Conservation (phyloP, 2,329 filamentous ascomycete genomes). For the Didymellaceae sp. region DNA sequence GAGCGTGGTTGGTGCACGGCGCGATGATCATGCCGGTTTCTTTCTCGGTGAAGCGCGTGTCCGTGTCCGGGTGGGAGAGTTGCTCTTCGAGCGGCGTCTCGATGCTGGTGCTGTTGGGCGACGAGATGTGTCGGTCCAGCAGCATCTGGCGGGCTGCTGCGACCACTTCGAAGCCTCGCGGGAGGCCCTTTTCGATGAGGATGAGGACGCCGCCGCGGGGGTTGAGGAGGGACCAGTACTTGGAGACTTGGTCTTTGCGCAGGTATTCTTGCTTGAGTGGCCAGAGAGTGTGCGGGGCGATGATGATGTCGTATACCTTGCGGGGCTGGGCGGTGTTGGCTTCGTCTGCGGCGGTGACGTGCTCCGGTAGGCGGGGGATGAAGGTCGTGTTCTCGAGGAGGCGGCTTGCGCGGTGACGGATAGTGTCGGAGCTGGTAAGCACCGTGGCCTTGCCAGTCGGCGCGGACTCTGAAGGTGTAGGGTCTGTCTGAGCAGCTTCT, state of each 20-base stretch:
- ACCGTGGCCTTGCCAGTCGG: conserved; percentile 80
- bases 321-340: conserved; percentile 52
- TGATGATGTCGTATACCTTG: conserved; percentile 87
- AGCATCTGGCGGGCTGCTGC: conserved; percentile 82
- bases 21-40: conserved; percentile 68
- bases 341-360: conserved; percentile 67
- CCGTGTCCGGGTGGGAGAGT: conserved; percentile 47
- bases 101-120: conserved; percentile 59
- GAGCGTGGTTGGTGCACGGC: conserved; percentile 83
- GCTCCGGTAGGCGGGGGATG: conserved; percentile 88
- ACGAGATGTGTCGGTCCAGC: conserved; percentile 75
- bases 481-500: conserved; percentile 15
- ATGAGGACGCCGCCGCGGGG: conserved; percentile 86
- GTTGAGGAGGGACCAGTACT: conserved; percentile 86
- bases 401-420: conserved; percentile 76
- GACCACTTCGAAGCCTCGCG: conserved; percentile 89
- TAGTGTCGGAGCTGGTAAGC: conserved; percentile 74
- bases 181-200: conserved; percentile 87
- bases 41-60: conserved; percentile 51
- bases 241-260: conserved; percentile 80
- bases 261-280: conserved; percentile 76
- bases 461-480: conserved; percentile 36
- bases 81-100: conserved; percentile 48
- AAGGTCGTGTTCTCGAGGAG: conserved; percentile 91
- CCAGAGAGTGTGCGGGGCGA: conserved; percentile 85